Evolutionary conservation across 2,329 filamentous ascomycete species (phyloP), one percentile per base, ranked within the genome.

Genomic region (Aureobasidium sp.): DNA sequence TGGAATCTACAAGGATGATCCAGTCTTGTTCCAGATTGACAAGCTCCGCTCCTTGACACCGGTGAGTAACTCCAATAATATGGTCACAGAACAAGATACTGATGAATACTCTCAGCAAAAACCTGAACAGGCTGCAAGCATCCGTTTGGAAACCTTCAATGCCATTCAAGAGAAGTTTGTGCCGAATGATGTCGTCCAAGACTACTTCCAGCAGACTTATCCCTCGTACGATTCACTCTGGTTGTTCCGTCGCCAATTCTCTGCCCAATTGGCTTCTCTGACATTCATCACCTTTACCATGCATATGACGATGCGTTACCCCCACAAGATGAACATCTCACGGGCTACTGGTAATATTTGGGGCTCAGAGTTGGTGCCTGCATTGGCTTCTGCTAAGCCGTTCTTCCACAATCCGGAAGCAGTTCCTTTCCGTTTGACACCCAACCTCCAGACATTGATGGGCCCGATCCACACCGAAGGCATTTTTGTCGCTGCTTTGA

Each of bases 231-330:
- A 87, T 40, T 90, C 96, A 63, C 96, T 97, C 76, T 98, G 91
- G 90, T 80, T 98, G 55, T 99, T 99, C 88, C 87, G 93, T 55
- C 85, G 90, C 55, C 90, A 95, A 60, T 95, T 98, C 72, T 87
- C 89, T 19, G 96, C 97, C 74, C 93, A 98, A 71, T 84, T 95
- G 57, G 91, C 93, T 17, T 83, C 90, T 1, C 79, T 97, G 59
- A 95, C 93, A 1, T 98, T 98, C 73, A 95, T 98, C 86, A 97
- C 93, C 3, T 98, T 97, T 67, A 86, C 96, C 55, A 85, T 99
- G 74, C 91, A 91, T 73, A 97, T 98, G 83, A 89, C 91, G 67
- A 89, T 89, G 68, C 87, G 93, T 25, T 95, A 93, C 69, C 94
- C 93, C 5, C 89, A 90, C 70, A 98, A 98, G 77, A 85, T 97